Evolutionary conservation across 768 basidiomycete species (phyloP).

Genomic region (Plicaturopsis crispa): DNA sequence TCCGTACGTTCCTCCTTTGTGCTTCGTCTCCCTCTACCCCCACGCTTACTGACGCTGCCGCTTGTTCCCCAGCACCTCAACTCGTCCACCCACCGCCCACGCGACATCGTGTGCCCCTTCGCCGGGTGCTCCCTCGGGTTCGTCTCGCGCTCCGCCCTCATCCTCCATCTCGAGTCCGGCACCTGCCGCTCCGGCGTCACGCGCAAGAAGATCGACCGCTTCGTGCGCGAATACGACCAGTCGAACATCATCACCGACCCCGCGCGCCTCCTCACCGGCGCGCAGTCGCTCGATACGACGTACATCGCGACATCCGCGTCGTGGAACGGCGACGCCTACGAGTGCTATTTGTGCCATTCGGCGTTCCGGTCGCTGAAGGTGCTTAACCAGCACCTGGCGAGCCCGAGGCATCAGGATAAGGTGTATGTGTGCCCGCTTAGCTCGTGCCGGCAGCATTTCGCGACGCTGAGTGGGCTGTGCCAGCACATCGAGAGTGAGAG

Average conservation of each 20-base stretch:
- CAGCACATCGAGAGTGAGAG: conserved; percentile 60
- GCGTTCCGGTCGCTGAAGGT: conserved; percentile 28
- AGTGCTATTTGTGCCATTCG: conserved; percentile 58
- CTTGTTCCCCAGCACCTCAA: conserved; percentile 39
- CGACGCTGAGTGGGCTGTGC: conserved; percentile 48
- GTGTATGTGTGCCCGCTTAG: conserved; percentile 47
- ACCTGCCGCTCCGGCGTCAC: conserved; percentile 42
- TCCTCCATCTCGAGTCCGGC: conserved; percentile 59
- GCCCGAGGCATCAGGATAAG: conserved; percentile 48
- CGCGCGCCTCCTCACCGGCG: conserved; percentile 36
- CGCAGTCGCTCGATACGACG: conserved; percentile 2
- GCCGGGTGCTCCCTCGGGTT: conserved; percentile 39
- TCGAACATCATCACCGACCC: conserved; percentile 49
- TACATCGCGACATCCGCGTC: conserved; percentile 28
- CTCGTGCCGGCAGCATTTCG: conserved; percentile 35
- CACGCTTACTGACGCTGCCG: too few relatives aligned
- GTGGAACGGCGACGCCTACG: conserved; percentile 38
- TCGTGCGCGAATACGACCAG: conserved; percentile 35
- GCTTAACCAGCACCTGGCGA: conserved; percentile 58
- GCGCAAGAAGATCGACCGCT: conserved; percentile 25
- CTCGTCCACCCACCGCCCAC: conserved; percentile 40
- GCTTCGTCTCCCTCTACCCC: too few relatives aligned
- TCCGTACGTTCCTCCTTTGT: not conserved
- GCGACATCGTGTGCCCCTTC: conserved; percentile 29
- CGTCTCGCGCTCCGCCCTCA: conserved; percentile 44